These are phyloP conservation scores for Thelonectria rubi DNA, from an alignment of 2,329 filamentous ascomycete species.

Conservation along the genomic window DNA sequence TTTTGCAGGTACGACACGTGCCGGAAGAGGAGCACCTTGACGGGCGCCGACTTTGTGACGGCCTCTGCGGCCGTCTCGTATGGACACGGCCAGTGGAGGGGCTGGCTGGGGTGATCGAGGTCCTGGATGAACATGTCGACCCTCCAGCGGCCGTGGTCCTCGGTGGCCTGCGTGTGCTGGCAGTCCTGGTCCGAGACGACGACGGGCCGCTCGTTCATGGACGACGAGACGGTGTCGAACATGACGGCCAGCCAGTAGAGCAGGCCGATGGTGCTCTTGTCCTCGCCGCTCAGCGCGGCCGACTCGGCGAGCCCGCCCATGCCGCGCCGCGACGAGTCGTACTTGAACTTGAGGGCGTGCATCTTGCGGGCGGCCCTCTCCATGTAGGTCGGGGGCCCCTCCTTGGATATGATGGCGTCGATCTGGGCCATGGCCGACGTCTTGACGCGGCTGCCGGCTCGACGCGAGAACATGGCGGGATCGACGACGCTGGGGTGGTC, in stretches of 20 bases:
- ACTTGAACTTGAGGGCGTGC: constrained; percentile 40
- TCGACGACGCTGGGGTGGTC: constrained; percentile 19
- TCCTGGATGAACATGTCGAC: constrained; percentile 40
- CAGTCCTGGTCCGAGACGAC: constrained; percentile 52
- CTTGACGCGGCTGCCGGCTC: constrained; percentile 9
- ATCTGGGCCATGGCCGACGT: constrained; percentile 24
- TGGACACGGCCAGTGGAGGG: constrained; percentile 60
- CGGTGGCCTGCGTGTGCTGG: constrained; percentile 41
- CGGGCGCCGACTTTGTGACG: constrained; percentile 60
- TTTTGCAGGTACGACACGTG: constrained; percentile 55
- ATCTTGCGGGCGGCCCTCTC: constrained; percentile 40
- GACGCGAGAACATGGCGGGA: constrained; percentile 15
- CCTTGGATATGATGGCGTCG: constrained; percentile 34
- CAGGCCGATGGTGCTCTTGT: constrained; percentile 58
- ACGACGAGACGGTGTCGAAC: constrained; percentile 66
- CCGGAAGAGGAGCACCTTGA: constrained; percentile 46
- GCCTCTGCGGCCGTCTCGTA: constrained; percentile 57
- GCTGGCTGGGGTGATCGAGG: constrained; percentile 31
- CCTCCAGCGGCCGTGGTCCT: constrained; percentile 33
- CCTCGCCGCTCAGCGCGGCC: constrained; percentile 28
- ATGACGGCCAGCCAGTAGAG: constrained; percentile 68
- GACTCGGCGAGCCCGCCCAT: constrained; percentile 15
- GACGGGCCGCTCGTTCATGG: constrained; percentile 54
- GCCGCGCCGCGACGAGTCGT: constrained; percentile 31
- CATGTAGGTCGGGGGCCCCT: constrained; percentile 35